A percentile compares a stretch with the other conserved stretches of the same genome.
Conservation (phyloP, 306 rosid species). For the Pterocarpus macrocarpus region DNA sequence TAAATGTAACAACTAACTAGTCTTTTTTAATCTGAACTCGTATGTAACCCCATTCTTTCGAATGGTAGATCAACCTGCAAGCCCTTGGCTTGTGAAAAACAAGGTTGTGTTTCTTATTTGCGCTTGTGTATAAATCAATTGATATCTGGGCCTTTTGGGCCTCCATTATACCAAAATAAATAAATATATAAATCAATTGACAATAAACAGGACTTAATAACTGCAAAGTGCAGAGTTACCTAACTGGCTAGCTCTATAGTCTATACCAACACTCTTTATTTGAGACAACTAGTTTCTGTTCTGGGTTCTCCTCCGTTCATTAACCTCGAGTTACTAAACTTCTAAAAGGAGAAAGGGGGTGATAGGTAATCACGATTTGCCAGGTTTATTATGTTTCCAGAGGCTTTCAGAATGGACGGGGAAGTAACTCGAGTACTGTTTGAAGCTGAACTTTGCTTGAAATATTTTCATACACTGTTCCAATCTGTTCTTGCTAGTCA, state of each 20-base stretch:
- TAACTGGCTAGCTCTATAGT: background rate
- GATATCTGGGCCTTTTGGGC: no score
- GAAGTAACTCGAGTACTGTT: constrained; percentile 9
- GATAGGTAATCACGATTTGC: background rate
- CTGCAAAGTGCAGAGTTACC: constrained; percentile 38
- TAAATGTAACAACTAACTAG: no score
- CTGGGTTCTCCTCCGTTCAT: background rate
- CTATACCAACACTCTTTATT: constrained; percentile 10
- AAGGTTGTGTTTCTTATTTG: no score
- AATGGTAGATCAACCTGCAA: background rate
- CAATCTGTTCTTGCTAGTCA: background rate
- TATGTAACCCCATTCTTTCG: background rate
- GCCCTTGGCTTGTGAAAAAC: background rate
- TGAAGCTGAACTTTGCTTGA: constrained; percentile 25
- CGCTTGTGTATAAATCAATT: background rate
- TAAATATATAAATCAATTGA: background rate
- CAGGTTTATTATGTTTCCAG: background rate
- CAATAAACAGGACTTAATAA: constrained; percentile 1
- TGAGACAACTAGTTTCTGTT: background rate
- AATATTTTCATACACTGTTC: constrained; percentile 12
- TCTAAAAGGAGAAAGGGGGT: constrained; percentile 11
- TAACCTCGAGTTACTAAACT: background rate
- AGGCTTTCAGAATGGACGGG: background rate
- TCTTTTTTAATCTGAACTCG: no score
- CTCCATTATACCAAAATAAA: no score